Base-by-base conservation (phyloP, 2,329 filamentous ascomycete genomes). In the Chrysoporthe puriensis region DNA sequence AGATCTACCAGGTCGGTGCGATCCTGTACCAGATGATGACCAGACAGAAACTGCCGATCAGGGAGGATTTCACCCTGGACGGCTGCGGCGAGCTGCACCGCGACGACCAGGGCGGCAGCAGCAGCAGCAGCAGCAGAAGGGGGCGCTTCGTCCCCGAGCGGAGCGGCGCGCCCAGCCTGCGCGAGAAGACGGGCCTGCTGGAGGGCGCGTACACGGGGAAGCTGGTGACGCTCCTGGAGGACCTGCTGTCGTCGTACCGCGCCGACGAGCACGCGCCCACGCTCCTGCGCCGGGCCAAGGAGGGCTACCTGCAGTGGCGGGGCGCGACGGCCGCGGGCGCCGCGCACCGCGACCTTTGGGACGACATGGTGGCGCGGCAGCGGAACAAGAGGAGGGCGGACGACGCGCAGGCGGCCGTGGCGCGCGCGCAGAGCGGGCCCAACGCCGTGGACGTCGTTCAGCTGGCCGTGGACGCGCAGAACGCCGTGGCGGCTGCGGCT, bases 11-110 rank as follows among this genome's bases (percentile, higher is more conserved):
- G 36, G 74, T 83, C 42, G 81, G 79, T 44, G 72, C 68, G 18
- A 71, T 80, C 40, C 68, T 83, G 58, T 80, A 79, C 70, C 75
- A 73, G 62, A 83, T 83, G 81, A 83, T 83, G 81, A 74, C 72
- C 9, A 76, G 76, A 7, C 48, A 59, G 4, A 18, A 57, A 32
- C 69, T 78, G 32, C 69, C 77, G 68, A 68, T 71, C 54, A 71
- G 76, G 3, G 72, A 75, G 34, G 72, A 73, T 18, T 82, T 79
- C 68, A 5, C 56, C 43, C 6, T 62, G 1, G 3, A 11, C 7
- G 40, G 42, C 26, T 74, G 73, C 21, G 73, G 71, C 1, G 78
- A 76, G 66, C 68, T 74, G 36, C 76, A 78, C 60, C 63, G 64
- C 57, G 18, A 34, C 11, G 48, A 26, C 1, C 18, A 18, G n/a